Conservation (phyloP, 2,329 filamentous ascomycete genomes). For the Xylaria hypoxylon region DNA sequence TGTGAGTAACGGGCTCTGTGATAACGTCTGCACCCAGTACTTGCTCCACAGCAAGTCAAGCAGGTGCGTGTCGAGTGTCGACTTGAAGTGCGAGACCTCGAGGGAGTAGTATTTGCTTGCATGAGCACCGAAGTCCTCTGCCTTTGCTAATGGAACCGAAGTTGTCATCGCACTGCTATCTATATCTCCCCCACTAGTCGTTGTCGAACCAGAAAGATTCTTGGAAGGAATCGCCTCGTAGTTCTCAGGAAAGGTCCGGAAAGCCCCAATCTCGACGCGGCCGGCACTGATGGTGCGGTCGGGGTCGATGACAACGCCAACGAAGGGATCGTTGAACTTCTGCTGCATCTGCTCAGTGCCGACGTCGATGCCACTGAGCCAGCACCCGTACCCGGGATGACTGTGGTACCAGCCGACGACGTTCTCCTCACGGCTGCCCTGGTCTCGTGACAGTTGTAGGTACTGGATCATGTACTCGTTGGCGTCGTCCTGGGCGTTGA, state of each 20-base stretch:
- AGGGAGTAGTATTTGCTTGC: slow-evolving; percentile 90
- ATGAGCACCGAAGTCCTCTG: slow-evolving; percentile 95
- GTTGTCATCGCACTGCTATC: slow-evolving; percentile 45
- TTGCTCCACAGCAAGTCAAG: slow-evolving; percentile 97
- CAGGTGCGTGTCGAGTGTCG: slow-evolving; percentile 85
- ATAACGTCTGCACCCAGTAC: slow-evolving; percentile 97
- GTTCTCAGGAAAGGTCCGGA: slow-evolving; percentile 85
- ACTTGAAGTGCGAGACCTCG: slow-evolving; percentile 94
- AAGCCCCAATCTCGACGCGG: slow-evolving; percentile 97
- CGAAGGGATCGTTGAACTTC: slow-evolving; percentile 86
- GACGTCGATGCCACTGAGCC: slow-evolving; percentile 97
- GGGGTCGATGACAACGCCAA: slow-evolving; percentile 95
- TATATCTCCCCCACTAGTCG: slow-evolving; percentile 55
- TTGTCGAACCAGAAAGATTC: slow-evolving; percentile 27
- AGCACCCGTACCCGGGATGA: slow-evolving; percentile 97
- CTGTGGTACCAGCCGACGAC: slow-evolving; percentile 98
- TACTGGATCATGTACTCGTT: slow-evolving; percentile 98
- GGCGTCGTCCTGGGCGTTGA: slow-evolving; percentile 94
- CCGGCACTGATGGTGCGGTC: slow-evolving; percentile 94
- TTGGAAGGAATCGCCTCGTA: slow-evolving; percentile 64
- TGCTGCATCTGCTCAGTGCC: slow-evolving; percentile 89
- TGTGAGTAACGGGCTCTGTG: slow-evolving; percentile 87
- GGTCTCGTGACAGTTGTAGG: slow-evolving; percentile 79
- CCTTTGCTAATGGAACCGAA: slow-evolving; percentile 90
- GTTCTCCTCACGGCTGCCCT: slow-evolving; percentile 81